phyloP scores from a whole-genome alignment of 257 asterid genomes.

The Nyctanthes arbortristis region DNA sequence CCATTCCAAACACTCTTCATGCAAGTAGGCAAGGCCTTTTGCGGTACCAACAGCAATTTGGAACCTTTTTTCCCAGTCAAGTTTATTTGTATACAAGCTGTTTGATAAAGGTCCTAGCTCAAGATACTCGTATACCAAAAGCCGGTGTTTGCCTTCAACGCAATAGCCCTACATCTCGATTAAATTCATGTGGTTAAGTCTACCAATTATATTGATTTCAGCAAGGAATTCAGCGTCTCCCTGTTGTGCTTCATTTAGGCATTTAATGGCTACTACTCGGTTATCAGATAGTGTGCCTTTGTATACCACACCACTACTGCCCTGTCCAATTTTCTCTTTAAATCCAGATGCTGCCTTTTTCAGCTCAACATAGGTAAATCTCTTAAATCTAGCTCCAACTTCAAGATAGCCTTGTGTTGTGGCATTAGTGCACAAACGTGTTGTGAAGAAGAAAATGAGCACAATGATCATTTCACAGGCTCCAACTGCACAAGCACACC shows the following conservation, averaged over 20 bases:
- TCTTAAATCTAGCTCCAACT: constrained; percentile 35
- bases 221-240: too few relatives aligned
- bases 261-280: constrained; percentile 37
- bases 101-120: too few relatives aligned
- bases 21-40: too few relatives aligned
- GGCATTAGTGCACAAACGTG: constrained; percentile 1
- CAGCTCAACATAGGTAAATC: constrained; percentile 38
- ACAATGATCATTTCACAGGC: constrained; percentile 30
- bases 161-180: too few relatives aligned
- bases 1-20: too few relatives aligned
- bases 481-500: constrained; percentile 14
- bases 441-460: constrained; percentile 22
- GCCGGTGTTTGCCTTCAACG: too few relatives aligned
- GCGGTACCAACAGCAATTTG: too few relatives aligned
- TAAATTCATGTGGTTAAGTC: too few relatives aligned
- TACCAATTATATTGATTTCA: too few relatives aligned
- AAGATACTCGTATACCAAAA: too few relatives aligned
- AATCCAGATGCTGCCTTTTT: constrained; percentile 37
- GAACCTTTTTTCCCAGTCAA: too few relatives aligned
- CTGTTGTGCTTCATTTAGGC: constrained; percentile 28
- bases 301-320: constrained; percentile 42
- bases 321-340: constrained; percentile 40
- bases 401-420: constrained; percentile 24
- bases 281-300: constrained; percentile 33
- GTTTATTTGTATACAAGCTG: too few relatives aligned